Evolutionary conservation across 2,329 filamentous ascomycete species (phyloP), one percentile per base, ranked within the genome.

Genomic region (Pseudogymnoascus sp.): DNA sequence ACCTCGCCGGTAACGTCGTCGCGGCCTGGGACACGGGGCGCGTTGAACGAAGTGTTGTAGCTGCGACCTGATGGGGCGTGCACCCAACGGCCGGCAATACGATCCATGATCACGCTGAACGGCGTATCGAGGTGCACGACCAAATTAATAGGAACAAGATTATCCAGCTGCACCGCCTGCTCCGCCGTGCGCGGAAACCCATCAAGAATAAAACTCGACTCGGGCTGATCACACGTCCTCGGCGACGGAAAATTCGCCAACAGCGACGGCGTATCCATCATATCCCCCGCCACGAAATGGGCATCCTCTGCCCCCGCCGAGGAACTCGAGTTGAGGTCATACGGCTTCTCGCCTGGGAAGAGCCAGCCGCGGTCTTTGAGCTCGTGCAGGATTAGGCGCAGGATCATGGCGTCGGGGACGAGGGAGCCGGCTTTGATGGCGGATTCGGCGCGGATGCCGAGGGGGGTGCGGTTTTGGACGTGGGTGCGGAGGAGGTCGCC

Each of bases 41-140:
- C 82, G 72, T 97, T 92, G 79, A 96, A 99, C 0, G 87, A 87
- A 2, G 92, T 95, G 74, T 99, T 99, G 80, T 99, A 99, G 13
- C 97, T 88, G 29, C 94, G 83, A 1, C 94, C 94, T 0, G 91
- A 96, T 0, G 91, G 86, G 70, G 89, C 89, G 75, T 99, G 94
- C 40, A 97, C 88, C 92, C 92, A 97, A 62, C 94, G 88, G 60
- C 91, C 92, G 45, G 89, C 86, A 68, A 99, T 97, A 61, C 94
- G 88, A 68, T 92, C 86, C 67, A 97, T 82, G 64, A 99, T 92
- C 64, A 97, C 90, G 7, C 88, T 84, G 35, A 89, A 84, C 0
- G 94, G 94, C 0, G 93, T 97, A 71, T 88, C 83, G 68, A 97
- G 81, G 61, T 89, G 91, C 63, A 97, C 87, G 58, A 92, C 94